Percentiles rank a stretch among this genome's conserved stretches.
Evolutionary conservation across 1,284 basidiomycete species (phyloP).

Genomic region (Naganishia sp.): DNA sequence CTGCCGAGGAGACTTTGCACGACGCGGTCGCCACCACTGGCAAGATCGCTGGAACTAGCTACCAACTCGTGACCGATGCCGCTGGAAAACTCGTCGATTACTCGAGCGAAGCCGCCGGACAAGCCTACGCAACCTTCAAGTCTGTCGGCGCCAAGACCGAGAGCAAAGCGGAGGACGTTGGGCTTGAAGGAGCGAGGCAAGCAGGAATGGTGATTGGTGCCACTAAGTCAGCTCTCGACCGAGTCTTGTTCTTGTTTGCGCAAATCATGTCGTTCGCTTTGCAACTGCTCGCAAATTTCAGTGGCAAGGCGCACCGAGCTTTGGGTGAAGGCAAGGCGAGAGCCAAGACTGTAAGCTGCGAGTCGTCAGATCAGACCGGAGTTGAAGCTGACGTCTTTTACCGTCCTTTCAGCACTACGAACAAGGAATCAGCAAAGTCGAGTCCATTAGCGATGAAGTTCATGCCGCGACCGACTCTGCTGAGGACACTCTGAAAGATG

Average conservation of each 20-base stretch:
- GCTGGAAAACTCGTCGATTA: slow-evolving; percentile 20
- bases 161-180: slow-evolving; percentile 17
- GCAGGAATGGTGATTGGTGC: slow-evolving; percentile 22
- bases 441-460: not conserved
- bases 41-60: slow-evolving; percentile 18
- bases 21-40: slow-evolving; percentile 20
- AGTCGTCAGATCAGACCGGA: not conserved
- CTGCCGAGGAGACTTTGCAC: slow-evolving; percentile 22
- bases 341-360: slow-evolving; percentile 8
- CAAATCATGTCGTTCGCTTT: slow-evolving; percentile 22
- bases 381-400: not conserved
- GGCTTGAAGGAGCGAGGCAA: slow-evolving; percentile 17
- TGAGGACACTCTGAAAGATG: slow-evolving; percentile 14
- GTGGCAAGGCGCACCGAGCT: slow-evolving; percentile 19
- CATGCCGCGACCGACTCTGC: slow-evolving; percentile 8
- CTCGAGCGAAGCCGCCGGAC: slow-evolving; percentile 22
- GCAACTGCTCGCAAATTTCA: slow-evolving; percentile 15
- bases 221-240: slow-evolving; percentile 17
- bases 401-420: slow-evolving; percentile 10
- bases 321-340: slow-evolving; percentile 10
- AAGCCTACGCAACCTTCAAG: slow-evolving; percentile 17
- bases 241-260: slow-evolving; percentile 17
- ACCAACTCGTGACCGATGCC: slow-evolving; percentile 15
- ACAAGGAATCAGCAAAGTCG: slow-evolving; percentile 19
- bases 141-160: slow-evolving; percentile 16